Evolutionary conservation across 495 filamentous ascomycete species (phyloP).

Genomic region (Sporormia fimetaria): DNA sequence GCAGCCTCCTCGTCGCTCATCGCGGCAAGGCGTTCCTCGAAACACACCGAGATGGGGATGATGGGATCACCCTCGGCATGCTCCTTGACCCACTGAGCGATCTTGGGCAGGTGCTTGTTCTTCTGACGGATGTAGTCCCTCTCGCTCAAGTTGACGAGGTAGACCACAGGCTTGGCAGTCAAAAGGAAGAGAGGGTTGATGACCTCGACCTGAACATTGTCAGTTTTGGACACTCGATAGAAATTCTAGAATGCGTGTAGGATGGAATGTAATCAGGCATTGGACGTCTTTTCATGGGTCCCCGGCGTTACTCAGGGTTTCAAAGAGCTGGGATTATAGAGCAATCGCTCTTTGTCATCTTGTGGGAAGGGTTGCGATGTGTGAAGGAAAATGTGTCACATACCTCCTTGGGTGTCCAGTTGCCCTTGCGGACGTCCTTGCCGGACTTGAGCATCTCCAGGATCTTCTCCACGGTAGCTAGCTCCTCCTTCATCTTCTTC

Average conservation of each 20-base stretch:
- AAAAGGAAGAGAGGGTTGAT: slow-evolving; percentile 96
- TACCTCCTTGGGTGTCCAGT: slow-evolving; percentile 95
- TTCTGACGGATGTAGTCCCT: slow-evolving; percentile 97
- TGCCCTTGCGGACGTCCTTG: slow-evolving; percentile 82
- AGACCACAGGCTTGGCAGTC: slow-evolving; percentile 94
- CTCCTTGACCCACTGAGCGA: slow-evolving; percentile 87
- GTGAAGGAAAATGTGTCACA: slow-evolving; percentile 31
- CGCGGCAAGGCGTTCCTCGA: slow-evolving; percentile 81
- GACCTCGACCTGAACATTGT: slow-evolving; percentile 64
- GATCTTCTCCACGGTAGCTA: slow-evolving; percentile 82
- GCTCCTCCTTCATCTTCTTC: slow-evolving; percentile 94
- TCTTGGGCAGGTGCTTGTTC: slow-evolving; percentile 94
- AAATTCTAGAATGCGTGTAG: not conserved
- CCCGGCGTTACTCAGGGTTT: slow-evolving; percentile 66
- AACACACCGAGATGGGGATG: slow-evolving; percentile 81
- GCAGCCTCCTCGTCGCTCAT: slow-evolving; percentile 67
- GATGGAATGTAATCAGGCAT: slow-evolving; percentile 38
- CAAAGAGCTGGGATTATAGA: slow-evolving; percentile 99
- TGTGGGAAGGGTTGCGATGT: slow-evolving; percentile 34
- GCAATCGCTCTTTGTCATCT: slow-evolving; percentile 99
- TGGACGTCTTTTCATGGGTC: slow-evolving; percentile 69
- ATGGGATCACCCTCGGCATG: slow-evolving; percentile 79
- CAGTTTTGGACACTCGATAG: not conserved
- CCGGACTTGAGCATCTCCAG: slow-evolving; percentile 69
- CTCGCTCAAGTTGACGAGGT: slow-evolving; percentile 92